Base-by-base conservation (phyloP, 2,329 filamentous ascomycete species). In the Periconia sp. region DNA sequence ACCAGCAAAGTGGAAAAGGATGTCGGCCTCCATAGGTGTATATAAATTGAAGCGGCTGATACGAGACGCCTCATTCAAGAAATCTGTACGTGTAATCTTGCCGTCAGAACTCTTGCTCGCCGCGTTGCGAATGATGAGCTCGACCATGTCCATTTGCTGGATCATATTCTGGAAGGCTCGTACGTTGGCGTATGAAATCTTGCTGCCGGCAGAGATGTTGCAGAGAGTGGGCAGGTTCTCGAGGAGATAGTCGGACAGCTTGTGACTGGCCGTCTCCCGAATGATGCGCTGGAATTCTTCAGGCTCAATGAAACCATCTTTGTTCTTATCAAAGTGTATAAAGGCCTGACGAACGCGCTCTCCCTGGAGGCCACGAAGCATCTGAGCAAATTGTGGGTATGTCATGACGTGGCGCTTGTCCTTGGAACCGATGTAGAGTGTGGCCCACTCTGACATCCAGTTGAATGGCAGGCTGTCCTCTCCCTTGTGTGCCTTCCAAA, bases 161-260 rank as follows among this genome's bases (percentile, higher is more conserved):
- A 99, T 93, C 76, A 99, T 88, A 74, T 99, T 99, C 79, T 96
- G 92, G 80, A 99, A 99, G 37, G 94, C 94, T 62, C 94, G 87
- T 31, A 99, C 94, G 71, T 96, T 97, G 73, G 94, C 92, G 72
- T 99, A 99, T 7, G 92, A 97, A 64, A 99, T 94, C 78, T 95
- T 96, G 80, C 86, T 94, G 58, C 91, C 88, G 33, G 87, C 82
- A 8, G 91, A 91, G 73, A 97, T 96, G 77, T 97, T 97, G 84
- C 93, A 97, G 41, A 99, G 84, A 1, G 92, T 94, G 58, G 90
- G 87, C 45, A 99, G 84, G 76, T 97, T 93, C 62, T 92, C 87
- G 47, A 99, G 82, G 41, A 99, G 81, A 75, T 99, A 92, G 76
- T 99, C 94, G 0, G 93, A 97, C 58, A 99, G 86, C 84, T 99